A percentile compares a stretch with the other conserved stretches of the same genome.
Evolutionary conservation across 805 yeast genomes (phyloP).

Genomic region (Metschnikowia koreensis): DNA sequence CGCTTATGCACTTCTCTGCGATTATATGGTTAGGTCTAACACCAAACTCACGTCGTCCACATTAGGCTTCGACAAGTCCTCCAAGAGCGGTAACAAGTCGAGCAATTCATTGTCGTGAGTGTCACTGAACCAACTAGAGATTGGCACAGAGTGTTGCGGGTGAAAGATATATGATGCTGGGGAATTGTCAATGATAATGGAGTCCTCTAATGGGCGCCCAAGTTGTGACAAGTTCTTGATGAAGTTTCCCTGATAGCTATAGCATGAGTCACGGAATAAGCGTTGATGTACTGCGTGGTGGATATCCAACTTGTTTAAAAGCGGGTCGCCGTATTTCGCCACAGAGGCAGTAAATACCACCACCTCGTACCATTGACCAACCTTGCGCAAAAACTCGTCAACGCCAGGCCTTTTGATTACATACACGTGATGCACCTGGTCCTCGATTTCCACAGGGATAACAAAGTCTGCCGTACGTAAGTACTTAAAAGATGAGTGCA

Average conservation of each 20-base stretch:
- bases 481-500: conserved; percentile 91
- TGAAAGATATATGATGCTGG: conserved; percentile 98
- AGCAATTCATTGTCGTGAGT: conserved; percentile 93
- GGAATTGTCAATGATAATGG: conserved; percentile 91
- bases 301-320: conserved; percentile 83
- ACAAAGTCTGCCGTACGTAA: conserved; percentile 93
- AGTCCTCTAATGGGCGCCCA: conserved; percentile 84
- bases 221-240: conserved; percentile 91
- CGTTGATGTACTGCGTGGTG: conserved; percentile 80
- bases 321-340: conserved; percentile 92
- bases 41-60: conserved; percentile 87
- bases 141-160: conserved; percentile 97
- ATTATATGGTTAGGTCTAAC: conserved; percentile 64
- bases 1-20: conserved; percentile 17
- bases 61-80: conserved; percentile 68
- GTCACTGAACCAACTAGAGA: conserved; percentile 97
- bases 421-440: conserved; percentile 88
- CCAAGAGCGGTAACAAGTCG: conserved; percentile 86
- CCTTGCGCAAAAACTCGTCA: conserved; percentile 81
- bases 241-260: conserved; percentile 89
- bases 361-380: conserved; percentile 86
- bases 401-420: conserved; percentile 98
- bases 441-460: conserved; percentile 95
- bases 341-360: conserved; percentile 98
- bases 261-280: conserved; percentile 91